Evolutionary conservation across 495 filamentous ascomycete species (phyloP), one percentile per base, ranked within the genome.

Genomic region (Xylaria castorea): DNA sequence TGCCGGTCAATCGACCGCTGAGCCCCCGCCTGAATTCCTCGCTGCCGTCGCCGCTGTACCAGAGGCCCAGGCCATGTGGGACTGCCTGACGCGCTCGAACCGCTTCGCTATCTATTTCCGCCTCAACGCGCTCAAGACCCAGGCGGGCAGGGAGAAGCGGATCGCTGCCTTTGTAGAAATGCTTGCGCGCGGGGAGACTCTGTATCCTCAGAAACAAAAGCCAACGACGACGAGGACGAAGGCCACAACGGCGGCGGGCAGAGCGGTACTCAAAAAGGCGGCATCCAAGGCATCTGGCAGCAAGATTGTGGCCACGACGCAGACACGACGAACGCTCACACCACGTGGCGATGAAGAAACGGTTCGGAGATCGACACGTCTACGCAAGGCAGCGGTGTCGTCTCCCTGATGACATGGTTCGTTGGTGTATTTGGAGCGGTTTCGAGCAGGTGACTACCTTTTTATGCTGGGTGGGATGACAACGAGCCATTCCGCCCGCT

Each of bases 1-100:
- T 74, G 81, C 82, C 14, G 83, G 84, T 25, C 65, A 69, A 25
- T 74, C 75, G 30, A 72, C 71, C 3, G 75, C 75, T 2, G 73
- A 75, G 25, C 68, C 60, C 7, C 75, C 75, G 25, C 73, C 75
- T 18, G 71, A 73, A 25, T 74, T 77, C 60, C 50, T 75, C 11
- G 71, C 71, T 1, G 73, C 73, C 18, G 73, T 75, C 5, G 73
- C 68, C 8, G 71, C 71, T 22, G 66, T 70, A 25, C 75, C 75
- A 12, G 62, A 68, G 27, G 75, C 75, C 1, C 71, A 74, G 40
- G 73, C 61, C 9, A 68, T 53, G 36, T 77, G 65, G 58, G 73
- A 75, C 2, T 14, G 51, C 3, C 27, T 74, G 36, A 70, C 64
- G 22, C 68, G 71, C 22, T 70, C 74, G 32, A 75, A 76, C 32